These are phyloP conservation scores for Leishmania aethiopica DNA, from an alignment of 208 protist species.

Conservation along the genomic window DNA sequence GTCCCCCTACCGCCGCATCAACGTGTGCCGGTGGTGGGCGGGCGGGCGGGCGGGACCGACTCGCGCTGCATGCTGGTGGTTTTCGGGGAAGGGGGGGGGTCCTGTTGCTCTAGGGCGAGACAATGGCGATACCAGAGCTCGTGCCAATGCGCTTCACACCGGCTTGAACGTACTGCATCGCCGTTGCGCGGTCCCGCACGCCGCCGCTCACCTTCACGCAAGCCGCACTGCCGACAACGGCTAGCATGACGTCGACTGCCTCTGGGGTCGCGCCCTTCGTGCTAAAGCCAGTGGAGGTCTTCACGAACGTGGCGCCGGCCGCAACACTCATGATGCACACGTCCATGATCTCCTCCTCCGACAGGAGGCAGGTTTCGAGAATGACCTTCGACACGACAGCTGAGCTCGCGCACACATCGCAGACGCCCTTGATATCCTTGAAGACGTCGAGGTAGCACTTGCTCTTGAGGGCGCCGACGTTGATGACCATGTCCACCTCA, in stretches of 20 bases:
- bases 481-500: conserved; percentile 97
- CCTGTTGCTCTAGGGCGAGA: conserved; percentile 16
- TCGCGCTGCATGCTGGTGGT: too few relatives aligned
- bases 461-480: conserved; percentile 89
- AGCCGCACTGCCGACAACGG: conserved; percentile 76
- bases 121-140: conserved; percentile 84
- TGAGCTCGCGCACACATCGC: conserved; percentile 35
- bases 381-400: conserved; percentile 89
- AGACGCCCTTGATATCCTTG: conserved; percentile 85
- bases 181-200: conserved; percentile 75
- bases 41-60: background rate
- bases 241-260: conserved; percentile 91
- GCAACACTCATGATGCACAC: conserved; percentile 80
- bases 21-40: background rate
- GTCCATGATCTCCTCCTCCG: conserved; percentile 92
- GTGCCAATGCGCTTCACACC: conserved; percentile 94
- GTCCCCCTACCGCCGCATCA: too few relatives aligned
- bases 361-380: conserved; percentile 93
- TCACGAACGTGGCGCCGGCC: conserved; percentile 93
- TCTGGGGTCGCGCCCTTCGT: conserved; percentile 88
- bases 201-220: conserved; percentile 93
- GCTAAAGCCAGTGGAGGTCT: conserved; percentile 96
- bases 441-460: conserved; percentile 84
- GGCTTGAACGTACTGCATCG: conserved; percentile 78
- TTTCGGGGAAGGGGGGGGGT: too few relatives aligned